Evolutionary conservation across 805 yeast species (phyloP), one percentile per base, ranked within the genome.

Genomic region (Brettanomyces bruxellensis): DNA sequence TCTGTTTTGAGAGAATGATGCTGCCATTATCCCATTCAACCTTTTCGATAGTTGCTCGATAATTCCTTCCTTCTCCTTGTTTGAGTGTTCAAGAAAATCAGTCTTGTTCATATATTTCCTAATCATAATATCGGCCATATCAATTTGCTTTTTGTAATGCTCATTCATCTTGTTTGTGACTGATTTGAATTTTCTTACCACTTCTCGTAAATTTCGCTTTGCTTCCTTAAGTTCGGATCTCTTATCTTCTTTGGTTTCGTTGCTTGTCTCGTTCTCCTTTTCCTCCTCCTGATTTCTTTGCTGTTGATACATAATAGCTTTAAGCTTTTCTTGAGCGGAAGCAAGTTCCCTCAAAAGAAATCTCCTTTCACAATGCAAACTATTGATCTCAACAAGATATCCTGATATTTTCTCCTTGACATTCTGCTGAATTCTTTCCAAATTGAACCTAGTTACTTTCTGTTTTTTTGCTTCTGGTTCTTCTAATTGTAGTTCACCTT

Each of bases 341-440:
- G 47, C 47, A 18, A 53, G 45, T 39, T 53, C 56, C 38, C 43
- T 46, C 23, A 49, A 47, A 2, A 53, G 25, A 6, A 53, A 47
- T 13, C n/a, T 35, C 37, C 43, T 45, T 43, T 53, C 56, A 9
- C 43, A 40, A n/a, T 42, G 44, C 37, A 48, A 37, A 34, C 43
- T 35, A 28, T 41, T 24, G 6, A 40, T 49, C 28, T 44, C 46
- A 4, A 34, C 32, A 12, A 38, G 8, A 34, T 43, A 47, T 34
- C 18, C 47, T 11, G 41, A 30, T 12, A 45, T 5, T 28, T 40
- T 49, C 30, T 35, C 25, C 25, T 47, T 23, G 36, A 37, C 46
- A 11, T 40, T 38, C 25, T 40, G 44, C 30, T 40, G 39, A 25
- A 49, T 39, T 28, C 41, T 22, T 14, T 38, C 24, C 3, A 38